Evolutionary conservation across 176 grass and related monocot genomes (phyloP).

Genomic region (Eragrostis curvula): DNA sequence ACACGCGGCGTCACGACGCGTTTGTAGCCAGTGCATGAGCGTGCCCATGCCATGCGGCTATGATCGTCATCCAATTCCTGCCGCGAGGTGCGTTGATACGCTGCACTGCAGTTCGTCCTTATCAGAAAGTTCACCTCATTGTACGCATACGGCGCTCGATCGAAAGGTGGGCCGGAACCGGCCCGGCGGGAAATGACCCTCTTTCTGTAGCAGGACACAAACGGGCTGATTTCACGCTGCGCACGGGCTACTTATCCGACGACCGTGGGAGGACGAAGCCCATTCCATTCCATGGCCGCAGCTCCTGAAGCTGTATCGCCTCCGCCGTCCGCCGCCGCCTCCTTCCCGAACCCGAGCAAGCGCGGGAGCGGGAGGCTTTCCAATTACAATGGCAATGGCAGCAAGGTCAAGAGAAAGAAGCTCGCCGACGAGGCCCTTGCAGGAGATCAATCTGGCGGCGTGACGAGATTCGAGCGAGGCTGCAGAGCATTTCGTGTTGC

Average conservation of each 20-base stretch:
- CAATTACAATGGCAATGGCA: constrained; percentile 53
- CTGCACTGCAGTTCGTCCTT: constrained; percentile 9
- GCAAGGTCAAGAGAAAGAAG: constrained; percentile 13
- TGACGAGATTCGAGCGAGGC: constrained; percentile 71
- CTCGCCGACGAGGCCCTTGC: background rate
- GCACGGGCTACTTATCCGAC: background rate
- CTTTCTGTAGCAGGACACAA: background rate
- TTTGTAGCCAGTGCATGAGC: background rate
- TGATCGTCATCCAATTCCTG: background rate
- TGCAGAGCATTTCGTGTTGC: constrained; percentile 77
- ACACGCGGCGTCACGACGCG: background rate
- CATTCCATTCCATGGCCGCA: background rate
- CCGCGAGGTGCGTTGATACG: background rate
- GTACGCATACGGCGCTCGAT: background rate
- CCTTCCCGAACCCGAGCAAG: constrained; percentile 24
- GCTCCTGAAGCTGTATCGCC: background rate
- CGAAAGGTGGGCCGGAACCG: background rate
- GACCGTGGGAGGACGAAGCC: background rate
- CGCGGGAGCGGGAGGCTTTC: constrained; percentile 54
- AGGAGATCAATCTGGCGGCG: constrained; percentile 28
- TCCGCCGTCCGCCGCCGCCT: background rate
- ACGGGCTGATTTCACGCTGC: background rate
- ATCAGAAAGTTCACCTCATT: background rate
- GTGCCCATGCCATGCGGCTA: constrained; percentile 16
- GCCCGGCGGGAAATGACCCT: background rate